Evolutionary conservation across 139 green algal species (phyloP).

Genomic region (Picochlorum sp.): DNA sequence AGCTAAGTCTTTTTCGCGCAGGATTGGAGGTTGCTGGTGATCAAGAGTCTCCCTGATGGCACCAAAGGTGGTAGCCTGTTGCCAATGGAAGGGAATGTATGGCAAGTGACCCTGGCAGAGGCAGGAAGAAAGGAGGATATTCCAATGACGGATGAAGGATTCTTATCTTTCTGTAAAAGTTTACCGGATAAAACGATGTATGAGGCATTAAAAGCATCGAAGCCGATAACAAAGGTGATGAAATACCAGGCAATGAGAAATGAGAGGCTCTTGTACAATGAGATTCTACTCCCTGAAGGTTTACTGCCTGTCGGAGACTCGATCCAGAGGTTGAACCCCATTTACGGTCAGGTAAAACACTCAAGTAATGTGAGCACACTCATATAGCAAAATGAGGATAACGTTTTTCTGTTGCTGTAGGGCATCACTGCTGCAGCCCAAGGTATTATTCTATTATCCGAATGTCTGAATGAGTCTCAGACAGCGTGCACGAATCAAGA

Average conservation of each 20-base stretch:
- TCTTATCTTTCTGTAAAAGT: conserved; percentile 5
- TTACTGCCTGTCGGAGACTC: conserved; percentile 12
- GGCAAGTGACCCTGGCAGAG: conserved; percentile 14
- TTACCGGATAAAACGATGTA: conserved; percentile 8
- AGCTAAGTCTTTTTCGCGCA: neutral
- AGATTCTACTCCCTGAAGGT: neutral
- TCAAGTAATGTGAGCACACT: no score
- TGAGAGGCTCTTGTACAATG: conserved; percentile 2
- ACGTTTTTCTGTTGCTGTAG: neutral
- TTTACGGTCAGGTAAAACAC: conserved; percentile 10
- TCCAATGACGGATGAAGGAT: neutral
- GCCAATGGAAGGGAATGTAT: conserved; percentile 1
- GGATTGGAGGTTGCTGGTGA: conserved; percentile 1
- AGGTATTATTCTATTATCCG: neutral
- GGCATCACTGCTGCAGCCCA: neutral
- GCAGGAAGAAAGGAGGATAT: neutral
- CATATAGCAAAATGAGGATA: no score
- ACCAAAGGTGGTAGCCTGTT: conserved; percentile 1
- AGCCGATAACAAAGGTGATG: conserved; percentile 1
- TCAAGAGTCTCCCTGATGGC: conserved; percentile 6
- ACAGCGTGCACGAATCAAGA: no score
- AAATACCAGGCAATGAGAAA: conserved; percentile 7
- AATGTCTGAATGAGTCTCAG: neutral
- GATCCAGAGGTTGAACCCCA: conserved; percentile 4
- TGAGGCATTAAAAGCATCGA: neutral